Conservation (phyloP, 371 early-diverging fungal genomes). For the Funneliformis caledonium region DNA sequence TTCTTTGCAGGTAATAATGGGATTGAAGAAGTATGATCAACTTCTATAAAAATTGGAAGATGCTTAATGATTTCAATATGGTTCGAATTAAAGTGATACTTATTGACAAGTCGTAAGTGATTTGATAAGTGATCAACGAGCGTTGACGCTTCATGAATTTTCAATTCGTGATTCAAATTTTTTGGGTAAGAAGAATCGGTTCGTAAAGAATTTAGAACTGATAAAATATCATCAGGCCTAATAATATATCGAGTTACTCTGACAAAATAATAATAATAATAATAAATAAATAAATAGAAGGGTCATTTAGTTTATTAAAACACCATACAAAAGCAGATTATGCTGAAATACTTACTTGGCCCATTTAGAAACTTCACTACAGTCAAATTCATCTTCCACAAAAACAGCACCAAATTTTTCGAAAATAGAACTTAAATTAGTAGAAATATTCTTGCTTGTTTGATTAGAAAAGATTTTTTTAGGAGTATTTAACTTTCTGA, state of each 20-base stretch:
- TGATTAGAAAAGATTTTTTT: slow-evolving; percentile 13
- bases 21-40: not conserved
- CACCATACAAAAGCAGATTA: not conserved
- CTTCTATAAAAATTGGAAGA: slow-evolving; percentile 7
- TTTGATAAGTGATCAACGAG: not conserved
- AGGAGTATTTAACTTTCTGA: slow-evolving; percentile 5
- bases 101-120: not conserved
- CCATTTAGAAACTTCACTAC: not conserved
- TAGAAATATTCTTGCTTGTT: not conserved
- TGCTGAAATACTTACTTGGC: not conserved
- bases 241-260: not conserved
- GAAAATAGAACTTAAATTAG: not conserved
- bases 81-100: not conserved
- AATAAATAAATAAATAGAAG: not conserved
- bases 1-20: not conserved
- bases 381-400: not conserved
- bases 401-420: slow-evolving; percentile 11
- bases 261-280: not conserved
- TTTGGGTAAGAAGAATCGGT: not conserved
- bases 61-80: not conserved
- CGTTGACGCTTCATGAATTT: not conserved
- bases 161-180: not conserved
- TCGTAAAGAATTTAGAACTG: not conserved
- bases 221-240: not conserved
- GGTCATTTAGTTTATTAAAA: not conserved